These are phyloP conservation scores for Linnemannia exigua DNA, from an alignment of 192 early-diverging fungal species.

Conservation along the genomic window DNA sequence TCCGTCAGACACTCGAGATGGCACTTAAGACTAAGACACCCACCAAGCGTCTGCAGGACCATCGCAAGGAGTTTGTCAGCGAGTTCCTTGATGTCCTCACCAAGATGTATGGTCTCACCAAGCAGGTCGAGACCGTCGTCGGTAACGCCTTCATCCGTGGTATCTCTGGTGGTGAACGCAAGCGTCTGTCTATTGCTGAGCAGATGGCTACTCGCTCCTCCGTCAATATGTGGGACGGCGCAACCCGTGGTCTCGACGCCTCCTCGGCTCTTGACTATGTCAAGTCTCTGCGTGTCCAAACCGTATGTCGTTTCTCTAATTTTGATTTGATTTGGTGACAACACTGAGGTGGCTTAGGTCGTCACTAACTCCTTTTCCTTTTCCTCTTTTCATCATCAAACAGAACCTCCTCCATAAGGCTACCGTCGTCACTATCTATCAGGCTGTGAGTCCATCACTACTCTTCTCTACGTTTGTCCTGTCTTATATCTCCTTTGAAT, in stretches of 20 bases:
- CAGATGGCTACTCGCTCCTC: conserved; percentile 72
- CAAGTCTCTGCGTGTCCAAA: conserved; percentile 78
- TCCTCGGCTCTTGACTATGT: conserved; percentile 87
- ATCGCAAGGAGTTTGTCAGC: conserved; percentile 61
- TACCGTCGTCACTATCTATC: conserved; percentile 76
- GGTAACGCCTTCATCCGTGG: conserved; percentile 84
- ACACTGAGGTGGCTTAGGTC: neutral
- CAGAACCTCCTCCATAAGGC: conserved; percentile 75
- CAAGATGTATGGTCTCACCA: conserved; percentile 70
- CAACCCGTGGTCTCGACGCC: conserved; percentile 85
- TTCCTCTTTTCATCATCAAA: neutral
- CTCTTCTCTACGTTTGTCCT: neutral
- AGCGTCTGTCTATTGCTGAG: conserved; percentile 84
- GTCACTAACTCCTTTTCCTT: neutral
- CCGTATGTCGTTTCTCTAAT: conserved; percentile 17
- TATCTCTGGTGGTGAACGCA: conserved; percentile 86
- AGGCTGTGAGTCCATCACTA: conserved; percentile 73
- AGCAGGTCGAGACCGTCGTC: conserved; percentile 78
- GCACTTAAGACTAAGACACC: conserved; percentile 82
- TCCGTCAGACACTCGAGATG: conserved; percentile 83
- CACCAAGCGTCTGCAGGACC: conserved; percentile 64
- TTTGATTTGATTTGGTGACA: neutral
- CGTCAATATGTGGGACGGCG: conserved; percentile 78
- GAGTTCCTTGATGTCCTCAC: conserved; percentile 71
- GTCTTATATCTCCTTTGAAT: conserved; percentile 65